These are phyloP conservation scores for Aristolochia californica DNA, from an alignment of 164 flowering plant species.

Conservation along the genomic window DNA sequence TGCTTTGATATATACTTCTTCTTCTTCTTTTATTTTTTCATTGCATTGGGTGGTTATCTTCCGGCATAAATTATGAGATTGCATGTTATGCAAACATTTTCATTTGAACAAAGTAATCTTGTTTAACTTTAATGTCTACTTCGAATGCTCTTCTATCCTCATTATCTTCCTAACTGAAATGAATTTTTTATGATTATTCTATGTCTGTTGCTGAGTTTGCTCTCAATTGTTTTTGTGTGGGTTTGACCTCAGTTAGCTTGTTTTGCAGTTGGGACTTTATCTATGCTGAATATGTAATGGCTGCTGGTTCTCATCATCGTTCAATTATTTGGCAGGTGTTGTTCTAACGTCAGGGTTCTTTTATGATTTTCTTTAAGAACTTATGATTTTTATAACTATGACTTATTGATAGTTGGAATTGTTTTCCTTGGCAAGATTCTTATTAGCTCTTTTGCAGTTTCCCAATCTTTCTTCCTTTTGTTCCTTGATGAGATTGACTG, in stretches of 20 bases:
- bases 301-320: conserved; percentile 78
- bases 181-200: not conserved
- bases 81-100: not conserved
- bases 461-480: no score
- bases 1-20: no score
- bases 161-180: not conserved
- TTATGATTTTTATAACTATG: no score
- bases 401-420: no score
- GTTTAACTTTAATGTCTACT: no score
- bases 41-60: not conserved
- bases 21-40: not conserved
- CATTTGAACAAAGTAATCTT: not conserved
- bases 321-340: conserved; percentile 85
- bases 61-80: not conserved
- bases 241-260: not conserved
- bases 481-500: no score
- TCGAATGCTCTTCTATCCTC: no score
- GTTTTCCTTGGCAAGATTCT: no score
- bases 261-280: conserved; percentile 92
- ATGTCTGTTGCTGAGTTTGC: not conserved
- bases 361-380: no score
- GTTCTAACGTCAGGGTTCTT: not conserved
- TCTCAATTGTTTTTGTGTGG: not conserved
- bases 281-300: conserved; percentile 97
- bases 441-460: no score